Conservation (phyloP, 768 basidiomycete genomes). For the Xerocomellus intermedius region DNA sequence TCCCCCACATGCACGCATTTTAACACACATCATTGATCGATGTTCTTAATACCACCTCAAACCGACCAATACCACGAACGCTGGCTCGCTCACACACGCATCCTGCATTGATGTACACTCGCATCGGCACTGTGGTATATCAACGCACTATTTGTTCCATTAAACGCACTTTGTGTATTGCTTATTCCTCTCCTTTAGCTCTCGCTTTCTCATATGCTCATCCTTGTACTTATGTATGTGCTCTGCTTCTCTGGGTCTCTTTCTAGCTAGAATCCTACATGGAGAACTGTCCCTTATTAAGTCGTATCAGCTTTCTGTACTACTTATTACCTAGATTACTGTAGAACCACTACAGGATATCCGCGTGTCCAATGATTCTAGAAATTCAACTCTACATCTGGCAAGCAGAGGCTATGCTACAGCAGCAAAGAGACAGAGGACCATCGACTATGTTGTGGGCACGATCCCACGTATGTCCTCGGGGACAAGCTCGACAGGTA, state of each 20-base stretch:
- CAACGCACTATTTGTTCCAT: background rate
- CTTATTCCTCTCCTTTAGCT: background rate
- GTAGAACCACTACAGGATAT: constrained; percentile 12
- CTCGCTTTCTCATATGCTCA: background rate
- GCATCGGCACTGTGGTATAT: constrained; percentile 11
- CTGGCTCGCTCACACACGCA: background rate
- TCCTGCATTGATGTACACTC: constrained; percentile 5
- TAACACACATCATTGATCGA: constrained; percentile 19
- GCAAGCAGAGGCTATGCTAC: background rate
- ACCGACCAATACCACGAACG: background rate
- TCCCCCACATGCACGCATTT: constrained; percentile 8
- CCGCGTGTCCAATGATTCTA: constrained; percentile 1
- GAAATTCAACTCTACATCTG: background rate
- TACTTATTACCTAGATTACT: constrained; percentile 14
- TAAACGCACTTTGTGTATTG: constrained; percentile 6
- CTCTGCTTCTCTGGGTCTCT: background rate
- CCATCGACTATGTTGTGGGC: constrained; percentile 42
- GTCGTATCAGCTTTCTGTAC: constrained; percentile 6
- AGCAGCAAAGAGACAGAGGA: background rate
- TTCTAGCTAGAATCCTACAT: constrained; percentile 2
- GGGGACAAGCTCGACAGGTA: constrained; percentile 65
- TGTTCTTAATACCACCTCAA: background rate
- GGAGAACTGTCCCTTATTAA: background rate
- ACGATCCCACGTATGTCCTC: constrained; percentile 63
- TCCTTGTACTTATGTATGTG: background rate